Percentiles rank a stretch among this genome's conserved stretches.
phyloP scores from a whole-genome alignment of 352 stramenopile species.

The Phytophthora melonis region DNA sequence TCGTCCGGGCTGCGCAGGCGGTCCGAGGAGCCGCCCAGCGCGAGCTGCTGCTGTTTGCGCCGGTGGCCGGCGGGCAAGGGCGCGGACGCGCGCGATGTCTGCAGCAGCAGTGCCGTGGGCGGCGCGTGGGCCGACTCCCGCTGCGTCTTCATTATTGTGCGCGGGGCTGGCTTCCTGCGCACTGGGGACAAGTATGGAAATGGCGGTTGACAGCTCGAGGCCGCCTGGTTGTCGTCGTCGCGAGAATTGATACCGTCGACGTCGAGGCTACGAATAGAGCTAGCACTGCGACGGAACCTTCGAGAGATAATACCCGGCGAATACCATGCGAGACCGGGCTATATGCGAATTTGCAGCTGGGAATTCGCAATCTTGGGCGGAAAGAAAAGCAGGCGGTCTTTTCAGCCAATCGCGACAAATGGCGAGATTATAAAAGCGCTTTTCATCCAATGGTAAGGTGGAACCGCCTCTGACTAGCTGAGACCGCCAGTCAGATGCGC shows the following conservation, averaged over 20 bases:
- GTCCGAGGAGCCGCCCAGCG: slow-evolving; percentile 9
- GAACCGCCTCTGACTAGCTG: neutral
- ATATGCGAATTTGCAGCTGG: no score
- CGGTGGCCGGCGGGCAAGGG: slow-evolving; percentile 21
- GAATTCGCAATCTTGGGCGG: neutral
- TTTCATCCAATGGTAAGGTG: neutral
- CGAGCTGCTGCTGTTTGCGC: slow-evolving; percentile 22
- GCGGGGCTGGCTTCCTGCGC: slow-evolving; percentile 19
- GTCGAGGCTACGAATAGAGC: no score
- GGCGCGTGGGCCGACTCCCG: slow-evolving; percentile 17
- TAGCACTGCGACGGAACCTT: no score
- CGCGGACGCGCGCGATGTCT: slow-evolving; percentile 24
- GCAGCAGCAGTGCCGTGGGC: slow-evolving; percentile 25
- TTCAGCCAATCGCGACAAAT: neutral
- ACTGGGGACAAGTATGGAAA: slow-evolving; percentile 25
- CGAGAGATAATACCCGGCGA: no score
- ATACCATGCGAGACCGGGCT: no score
- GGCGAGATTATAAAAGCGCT: neutral
- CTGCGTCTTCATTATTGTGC: slow-evolving; percentile 22
- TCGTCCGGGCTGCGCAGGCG: slow-evolving; percentile 21
- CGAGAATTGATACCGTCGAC: no score
- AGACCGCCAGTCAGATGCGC: neutral
- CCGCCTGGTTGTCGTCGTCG: neutral
- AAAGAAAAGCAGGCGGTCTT: slow-evolving; percentile 17
- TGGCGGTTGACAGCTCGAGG: slow-evolving; percentile 24